phyloP scores from a whole-genome alignment of 139 green algal species.

The Eudorina sp. region DNA sequence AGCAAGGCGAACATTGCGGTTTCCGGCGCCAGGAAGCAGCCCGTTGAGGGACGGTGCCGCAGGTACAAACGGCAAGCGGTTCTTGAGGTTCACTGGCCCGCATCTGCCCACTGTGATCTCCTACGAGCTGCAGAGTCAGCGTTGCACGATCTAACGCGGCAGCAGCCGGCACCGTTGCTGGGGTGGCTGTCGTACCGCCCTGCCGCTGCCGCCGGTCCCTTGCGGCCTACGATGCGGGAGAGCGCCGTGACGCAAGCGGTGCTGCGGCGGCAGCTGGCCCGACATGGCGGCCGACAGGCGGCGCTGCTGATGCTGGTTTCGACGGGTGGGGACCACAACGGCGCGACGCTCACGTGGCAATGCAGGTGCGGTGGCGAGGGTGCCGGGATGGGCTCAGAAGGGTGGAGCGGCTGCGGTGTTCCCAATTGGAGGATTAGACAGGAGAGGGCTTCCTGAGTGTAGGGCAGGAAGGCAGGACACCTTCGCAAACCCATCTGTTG shows the following conservation, averaged over 20 bases:
- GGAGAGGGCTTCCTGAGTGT: too few species aligned
- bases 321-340: conserved; percentile 40
- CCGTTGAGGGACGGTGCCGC: too few species aligned
- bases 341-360: conserved; percentile 54
- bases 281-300: not conserved
- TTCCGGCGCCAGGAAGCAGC: too few species aligned
- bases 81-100: too few species aligned
- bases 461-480: too few species aligned
- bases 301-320: conserved; percentile 53
- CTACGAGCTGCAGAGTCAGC: not conserved
- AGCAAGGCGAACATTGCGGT: too few species aligned
- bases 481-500: too few species aligned
- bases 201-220: not conserved
- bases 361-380: conserved; percentile 42
- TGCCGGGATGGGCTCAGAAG: too few species aligned
- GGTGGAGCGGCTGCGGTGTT: too few species aligned
- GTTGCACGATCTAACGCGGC: not conserved
- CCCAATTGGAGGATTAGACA: too few species aligned
- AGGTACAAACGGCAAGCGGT: too few species aligned
- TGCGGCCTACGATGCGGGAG: conserved; percentile 57
- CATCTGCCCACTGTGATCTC: too few species aligned
- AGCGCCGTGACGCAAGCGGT: conserved; percentile 46
- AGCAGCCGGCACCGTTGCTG: conserved; percentile 26
- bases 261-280: conserved; percentile 26
- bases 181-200: conserved; percentile 60